Conservation (phyloP, 139 green algal genomes). For the Gonium pectorale region DNA sequence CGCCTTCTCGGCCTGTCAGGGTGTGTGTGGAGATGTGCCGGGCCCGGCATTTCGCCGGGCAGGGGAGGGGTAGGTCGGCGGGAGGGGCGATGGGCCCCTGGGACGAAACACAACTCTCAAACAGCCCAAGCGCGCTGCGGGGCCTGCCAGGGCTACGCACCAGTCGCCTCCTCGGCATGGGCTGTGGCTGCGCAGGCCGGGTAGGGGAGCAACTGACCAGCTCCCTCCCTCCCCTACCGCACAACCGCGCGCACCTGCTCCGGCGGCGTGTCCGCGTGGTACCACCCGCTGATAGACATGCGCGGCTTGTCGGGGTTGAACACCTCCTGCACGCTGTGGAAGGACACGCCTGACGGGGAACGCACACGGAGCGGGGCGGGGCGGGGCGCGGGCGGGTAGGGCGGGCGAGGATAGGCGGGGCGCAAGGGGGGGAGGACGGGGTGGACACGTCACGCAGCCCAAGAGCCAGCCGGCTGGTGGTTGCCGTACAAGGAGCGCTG, state of each 20-base stretch:
- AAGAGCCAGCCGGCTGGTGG: neutral
- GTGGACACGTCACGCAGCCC: neutral
- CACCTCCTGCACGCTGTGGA: conserved; percentile 67
- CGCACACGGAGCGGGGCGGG: too few relatives aligned
- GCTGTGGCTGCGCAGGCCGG: too few relatives aligned
- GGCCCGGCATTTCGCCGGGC: too few relatives aligned
- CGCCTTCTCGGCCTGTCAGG: conserved; percentile 62
- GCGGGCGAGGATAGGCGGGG: too few relatives aligned
- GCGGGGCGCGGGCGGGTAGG: neutral
- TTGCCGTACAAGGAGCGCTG: neutral
- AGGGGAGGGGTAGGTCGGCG: too few relatives aligned
- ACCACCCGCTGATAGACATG: conserved; percentile 88
- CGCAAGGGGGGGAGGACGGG: neutral
- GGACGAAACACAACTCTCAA: too few relatives aligned
- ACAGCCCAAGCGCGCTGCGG: too few relatives aligned
- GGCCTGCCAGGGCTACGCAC: too few relatives aligned
- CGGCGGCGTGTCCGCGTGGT: conserved; percentile 65
- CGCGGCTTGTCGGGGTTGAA: conserved; percentile 67
- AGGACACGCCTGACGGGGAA: conserved; percentile 28
- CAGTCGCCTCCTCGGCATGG: too few relatives aligned
- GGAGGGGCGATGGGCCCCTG: too few relatives aligned
- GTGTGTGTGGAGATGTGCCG: neutral
- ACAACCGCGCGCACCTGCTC: neutral
- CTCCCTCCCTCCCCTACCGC: too few relatives aligned
- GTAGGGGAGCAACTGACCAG: too few relatives aligned